Conservation (phyloP, 2,329 filamentous ascomycete genomes). For the Aspergillus proliferans region DNA sequence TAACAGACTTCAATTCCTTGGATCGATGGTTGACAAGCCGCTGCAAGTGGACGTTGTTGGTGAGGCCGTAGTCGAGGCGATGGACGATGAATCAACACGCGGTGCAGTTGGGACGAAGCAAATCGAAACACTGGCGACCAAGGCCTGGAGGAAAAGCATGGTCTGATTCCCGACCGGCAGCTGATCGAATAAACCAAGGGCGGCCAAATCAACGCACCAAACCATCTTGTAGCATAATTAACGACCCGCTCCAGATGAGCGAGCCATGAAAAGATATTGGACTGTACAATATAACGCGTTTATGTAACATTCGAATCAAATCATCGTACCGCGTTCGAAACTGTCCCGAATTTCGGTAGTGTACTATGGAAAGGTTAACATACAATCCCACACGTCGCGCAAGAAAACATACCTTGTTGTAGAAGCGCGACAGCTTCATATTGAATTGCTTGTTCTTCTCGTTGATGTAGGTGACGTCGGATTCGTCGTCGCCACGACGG, state of each 20-base stretch:
- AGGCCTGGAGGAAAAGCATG: conserved; percentile 87
- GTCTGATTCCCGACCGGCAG: conserved; percentile 45
- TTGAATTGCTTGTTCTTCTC: conserved; percentile 99
- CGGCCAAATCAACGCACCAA: conserved; percentile 56
- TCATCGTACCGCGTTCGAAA: conserved; percentile 95
- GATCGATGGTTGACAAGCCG: conserved; percentile 76
- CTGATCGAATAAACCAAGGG: conserved; percentile 47
- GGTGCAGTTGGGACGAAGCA: conserved; percentile 72
- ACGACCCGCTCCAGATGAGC: conserved; percentile 1
- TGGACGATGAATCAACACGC: conserved; percentile 64
- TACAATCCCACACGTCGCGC: neutral
- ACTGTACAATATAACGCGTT: conserved; percentile 13
- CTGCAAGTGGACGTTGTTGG: conserved; percentile 81
- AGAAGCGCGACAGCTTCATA: conserved; percentile 90
- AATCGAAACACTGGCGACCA: conserved; percentile 74
- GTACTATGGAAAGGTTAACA: conserved; percentile 50
- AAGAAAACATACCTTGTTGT: conserved; percentile 65
- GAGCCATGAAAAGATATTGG: conserved; percentile 11
- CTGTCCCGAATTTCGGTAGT: conserved; percentile 94
- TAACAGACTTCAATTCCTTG: conserved; percentile 72
- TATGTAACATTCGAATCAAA: conserved; percentile 48
- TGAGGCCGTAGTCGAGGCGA: conserved; percentile 80
- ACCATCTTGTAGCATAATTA: neutral
- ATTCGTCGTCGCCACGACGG: conserved; percentile 73
- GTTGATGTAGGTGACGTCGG: conserved; percentile 97